Evolutionary conservation across 2,329 filamentous ascomycete species (phyloP).

Genomic region (Septoria petroselini): DNA sequence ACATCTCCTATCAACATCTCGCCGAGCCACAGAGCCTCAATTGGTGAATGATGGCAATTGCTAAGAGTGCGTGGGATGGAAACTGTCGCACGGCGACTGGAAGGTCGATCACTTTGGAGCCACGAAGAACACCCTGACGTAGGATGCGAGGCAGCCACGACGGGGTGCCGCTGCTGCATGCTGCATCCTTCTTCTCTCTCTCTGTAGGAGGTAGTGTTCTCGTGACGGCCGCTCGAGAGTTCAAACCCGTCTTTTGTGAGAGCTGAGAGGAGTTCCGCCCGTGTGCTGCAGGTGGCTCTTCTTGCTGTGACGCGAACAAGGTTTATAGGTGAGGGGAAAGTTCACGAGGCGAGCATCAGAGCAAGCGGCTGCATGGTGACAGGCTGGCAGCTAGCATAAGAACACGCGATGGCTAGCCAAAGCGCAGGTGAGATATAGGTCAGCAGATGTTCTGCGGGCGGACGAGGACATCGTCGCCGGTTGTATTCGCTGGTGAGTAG

Average conservation of each 20-base stretch:
- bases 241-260: slow-evolving; percentile 5
- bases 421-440: neutral
- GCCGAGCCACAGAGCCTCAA: too few species aligned
- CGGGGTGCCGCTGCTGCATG: neutral
- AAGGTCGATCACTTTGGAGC: too few species aligned
- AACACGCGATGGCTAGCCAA: slow-evolving; percentile 7
- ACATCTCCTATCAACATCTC: slow-evolving; percentile 7
- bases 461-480: slow-evolving; percentile 1
- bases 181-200: neutral
- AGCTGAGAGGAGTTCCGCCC: slow-evolving; percentile 8
- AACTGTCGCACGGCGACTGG: too few species aligned
- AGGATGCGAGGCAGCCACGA: neutral
- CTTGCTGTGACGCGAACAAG: slow-evolving; percentile 11
- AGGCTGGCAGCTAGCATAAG: neutral
- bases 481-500: neutral
- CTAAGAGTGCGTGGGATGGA: neutral
- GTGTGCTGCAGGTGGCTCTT: slow-evolving; percentile 7
- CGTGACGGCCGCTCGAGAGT: slow-evolving; percentile 1
- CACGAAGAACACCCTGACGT: neutral
- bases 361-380: slow-evolving; percentile 7
- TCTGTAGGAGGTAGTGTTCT: neutral
- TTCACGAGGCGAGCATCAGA: slow-evolving; percentile 7
- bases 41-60: neutral
- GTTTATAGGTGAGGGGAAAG: slow-evolving; percentile 14
- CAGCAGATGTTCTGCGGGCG: slow-evolving; percentile 9